These are phyloP conservation scores for Eutrema heterophyllum DNA, from an alignment of 345 rosid genomes.

Conservation along the genomic window DNA sequence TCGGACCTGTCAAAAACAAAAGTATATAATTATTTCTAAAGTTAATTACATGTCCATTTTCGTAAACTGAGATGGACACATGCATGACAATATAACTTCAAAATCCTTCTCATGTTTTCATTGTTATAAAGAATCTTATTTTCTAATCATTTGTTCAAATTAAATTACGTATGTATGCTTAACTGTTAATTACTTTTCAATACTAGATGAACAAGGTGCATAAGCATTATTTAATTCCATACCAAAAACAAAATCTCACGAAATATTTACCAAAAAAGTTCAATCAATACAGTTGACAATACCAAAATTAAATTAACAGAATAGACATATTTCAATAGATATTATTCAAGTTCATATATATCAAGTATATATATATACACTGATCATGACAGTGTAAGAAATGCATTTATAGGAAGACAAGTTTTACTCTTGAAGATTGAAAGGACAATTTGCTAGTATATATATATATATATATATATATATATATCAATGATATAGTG, in stretches of 20 bases:
- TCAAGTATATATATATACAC: background rate
- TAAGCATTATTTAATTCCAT: background rate
- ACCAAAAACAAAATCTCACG: background rate
- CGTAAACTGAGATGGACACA: background rate
- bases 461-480: background rate
- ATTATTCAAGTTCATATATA: background rate
- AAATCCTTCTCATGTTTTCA: background rate
- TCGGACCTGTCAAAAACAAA: slow-evolving; percentile 7
- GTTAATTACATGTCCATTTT: background rate
- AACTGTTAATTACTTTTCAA: background rate
- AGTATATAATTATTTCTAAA: background rate
- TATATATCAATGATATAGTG: background rate
- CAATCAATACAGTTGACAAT: background rate
- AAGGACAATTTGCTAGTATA: background rate
- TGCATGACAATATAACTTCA: background rate
- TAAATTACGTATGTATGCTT: background rate
- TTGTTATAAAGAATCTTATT: background rate
- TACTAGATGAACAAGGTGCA: background rate
- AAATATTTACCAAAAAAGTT: background rate
- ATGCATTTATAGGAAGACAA: background rate
- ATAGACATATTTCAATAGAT: background rate
- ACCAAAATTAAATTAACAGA: background rate
- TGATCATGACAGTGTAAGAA: background rate
- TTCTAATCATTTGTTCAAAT: background rate
- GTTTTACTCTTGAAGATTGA: background rate